Percentiles rank a stretch among this genome's conserved stretches.
These are phyloP conservation scores for Holtermannia corniformis DNA, from an alignment of 768 basidiomycete species.

Conservation along the genomic window DNA sequence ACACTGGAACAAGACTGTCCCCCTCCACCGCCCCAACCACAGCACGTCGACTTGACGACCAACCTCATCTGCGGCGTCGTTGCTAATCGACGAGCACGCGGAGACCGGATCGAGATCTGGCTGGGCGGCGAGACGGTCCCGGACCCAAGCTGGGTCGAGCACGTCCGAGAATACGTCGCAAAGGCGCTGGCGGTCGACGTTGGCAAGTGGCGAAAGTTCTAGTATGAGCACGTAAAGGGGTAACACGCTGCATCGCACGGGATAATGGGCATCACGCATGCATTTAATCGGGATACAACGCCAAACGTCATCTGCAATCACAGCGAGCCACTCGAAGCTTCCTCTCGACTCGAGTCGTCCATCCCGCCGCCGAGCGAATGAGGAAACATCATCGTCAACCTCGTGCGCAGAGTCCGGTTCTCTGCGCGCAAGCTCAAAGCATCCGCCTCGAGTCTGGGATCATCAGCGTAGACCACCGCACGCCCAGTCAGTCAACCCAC, in stretches of 20 bases:
- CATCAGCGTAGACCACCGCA: background rate
- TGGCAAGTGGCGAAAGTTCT: background rate
- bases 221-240: background rate
- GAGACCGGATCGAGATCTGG: slow-evolving; percentile 29
- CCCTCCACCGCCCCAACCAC: background rate
- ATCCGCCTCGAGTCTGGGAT: background rate
- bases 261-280: too few relatives aligned
- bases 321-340: too few relatives aligned
- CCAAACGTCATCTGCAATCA: too few relatives aligned
- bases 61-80: slow-evolving; percentile 7
- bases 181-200: background rate
- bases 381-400: background rate
- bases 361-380: too few relatives aligned
- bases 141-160: background rate
- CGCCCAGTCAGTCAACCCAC: background rate
- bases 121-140: slow-evolving; percentile 10
- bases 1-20: slow-evolving; percentile 3
- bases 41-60: background rate
- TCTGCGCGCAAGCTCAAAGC: background rate
- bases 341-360: too few relatives aligned
- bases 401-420: background rate
- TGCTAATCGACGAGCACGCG: slow-evolving; percentile 6
- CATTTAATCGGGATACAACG: too few relatives aligned
- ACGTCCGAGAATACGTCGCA: background rate
- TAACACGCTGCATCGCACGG: background rate